phyloP scores from a whole-genome alignment of 495 filamentous ascomycete species.

The Aspergillus hancockii region DNA sequence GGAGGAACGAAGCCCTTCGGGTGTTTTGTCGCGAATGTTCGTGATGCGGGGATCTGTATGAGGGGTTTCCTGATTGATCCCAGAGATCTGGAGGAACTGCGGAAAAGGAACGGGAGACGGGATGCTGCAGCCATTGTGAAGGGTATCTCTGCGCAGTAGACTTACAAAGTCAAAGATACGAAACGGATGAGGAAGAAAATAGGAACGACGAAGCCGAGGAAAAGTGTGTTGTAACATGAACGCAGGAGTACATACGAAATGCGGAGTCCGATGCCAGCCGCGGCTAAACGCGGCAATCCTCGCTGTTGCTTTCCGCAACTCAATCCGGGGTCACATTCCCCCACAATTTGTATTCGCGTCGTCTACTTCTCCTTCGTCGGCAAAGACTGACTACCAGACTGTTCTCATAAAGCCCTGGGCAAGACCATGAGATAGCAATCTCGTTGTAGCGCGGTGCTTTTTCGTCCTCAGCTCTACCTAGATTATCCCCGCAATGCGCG shows the following conservation, averaged over 20 bases:
- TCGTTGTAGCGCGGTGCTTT: background rate
- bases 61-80: conserved; percentile 27
- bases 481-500: conserved; percentile 39
- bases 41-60: conserved; percentile 34
- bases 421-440: conserved; percentile 1
- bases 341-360: background rate
- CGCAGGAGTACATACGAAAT: background rate
- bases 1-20: conserved; percentile 81
- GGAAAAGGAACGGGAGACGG: conserved; percentile 32
- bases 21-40: conserved; percentile 69
- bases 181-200: background rate
- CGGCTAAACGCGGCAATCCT: conserved; percentile 45
- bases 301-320: conserved; percentile 40
- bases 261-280: conserved; percentile 15
- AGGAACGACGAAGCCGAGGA: background rate
- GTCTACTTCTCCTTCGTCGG: background rate
- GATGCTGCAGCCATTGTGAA: conserved; percentile 34
- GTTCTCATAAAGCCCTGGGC: background rate
- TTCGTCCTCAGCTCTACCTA: background rate
- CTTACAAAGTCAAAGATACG: conserved; percentile 3
- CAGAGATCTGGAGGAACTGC: conserved; percentile 31
- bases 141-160: background rate
- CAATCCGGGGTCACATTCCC: conserved; percentile 19
- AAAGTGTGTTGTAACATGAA: background rate
- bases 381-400: background rate